Evolutionary conservation across 352 stramenopile species (phyloP).

Genomic region (Globisporangium carolinianum): DNA sequence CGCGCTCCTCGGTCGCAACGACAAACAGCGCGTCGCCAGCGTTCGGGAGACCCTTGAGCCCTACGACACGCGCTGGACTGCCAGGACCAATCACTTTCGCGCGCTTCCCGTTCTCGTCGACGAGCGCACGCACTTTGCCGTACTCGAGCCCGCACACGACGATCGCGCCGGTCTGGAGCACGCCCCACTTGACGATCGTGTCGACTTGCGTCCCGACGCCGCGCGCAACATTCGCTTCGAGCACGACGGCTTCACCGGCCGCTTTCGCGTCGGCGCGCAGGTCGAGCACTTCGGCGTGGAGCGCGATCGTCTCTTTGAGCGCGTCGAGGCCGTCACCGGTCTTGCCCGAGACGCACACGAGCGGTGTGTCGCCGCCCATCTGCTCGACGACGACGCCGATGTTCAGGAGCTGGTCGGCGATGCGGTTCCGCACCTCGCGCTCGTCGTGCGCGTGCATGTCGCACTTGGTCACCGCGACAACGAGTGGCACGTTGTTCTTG

Average conservation of each 20-base stretch:
- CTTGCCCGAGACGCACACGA: slow-evolving; percentile 96
- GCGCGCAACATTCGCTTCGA: slow-evolving; percentile 94
- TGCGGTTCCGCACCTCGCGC: slow-evolving; percentile 51
- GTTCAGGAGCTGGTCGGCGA: slow-evolving; percentile 86
- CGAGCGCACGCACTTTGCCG: slow-evolving; percentile 86
- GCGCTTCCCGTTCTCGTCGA: slow-evolving; percentile 67
- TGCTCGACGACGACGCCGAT: slow-evolving; percentile 93
- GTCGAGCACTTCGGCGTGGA: slow-evolving; percentile 96
- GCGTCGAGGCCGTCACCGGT: slow-evolving; percentile 91
- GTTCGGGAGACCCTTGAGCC: slow-evolving; percentile 79
- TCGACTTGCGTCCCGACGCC: slow-evolving; percentile 94
- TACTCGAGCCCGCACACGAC: slow-evolving; percentile 95
- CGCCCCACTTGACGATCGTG: slow-evolving; percentile 95
- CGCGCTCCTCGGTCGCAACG: slow-evolving; percentile 64
- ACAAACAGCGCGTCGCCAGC: slow-evolving; percentile 71
- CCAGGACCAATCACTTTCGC: slow-evolving; percentile 88
- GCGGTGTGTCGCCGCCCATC: slow-evolving; percentile 91
- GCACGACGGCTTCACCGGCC: slow-evolving; percentile 91
- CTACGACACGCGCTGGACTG: slow-evolving; percentile 86
- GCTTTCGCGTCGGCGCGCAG: slow-evolving; percentile 89
- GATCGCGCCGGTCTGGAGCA: slow-evolving; percentile 90
- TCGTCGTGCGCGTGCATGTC: slow-evolving; percentile 85
- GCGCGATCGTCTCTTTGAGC: slow-evolving; percentile 95
- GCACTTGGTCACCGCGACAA: slow-evolving; percentile 98
- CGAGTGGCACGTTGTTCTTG: slow-evolving; percentile 93